Conservation (phyloP, 2,329 filamentous ascomycete species). For the Monascus ruber region DNA sequence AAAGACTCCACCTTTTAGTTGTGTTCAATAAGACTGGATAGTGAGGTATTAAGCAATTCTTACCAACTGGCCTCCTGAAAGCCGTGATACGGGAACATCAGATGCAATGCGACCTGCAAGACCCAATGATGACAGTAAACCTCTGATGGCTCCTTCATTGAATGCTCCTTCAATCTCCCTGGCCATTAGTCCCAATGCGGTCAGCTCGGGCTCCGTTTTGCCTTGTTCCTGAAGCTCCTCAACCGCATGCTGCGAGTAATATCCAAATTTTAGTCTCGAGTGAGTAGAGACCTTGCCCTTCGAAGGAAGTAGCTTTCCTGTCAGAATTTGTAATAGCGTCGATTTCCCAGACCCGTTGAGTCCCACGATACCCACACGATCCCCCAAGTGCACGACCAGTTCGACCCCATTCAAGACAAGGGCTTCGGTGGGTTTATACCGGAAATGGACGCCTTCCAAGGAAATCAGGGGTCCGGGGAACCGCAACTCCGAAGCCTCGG, state of each 20-base stretch:
- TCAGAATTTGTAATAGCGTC: conserved; percentile 61
- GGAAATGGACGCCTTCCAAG: conserved; percentile 57
- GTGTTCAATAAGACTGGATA: too few species aligned
- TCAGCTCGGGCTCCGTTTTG: conserved; percentile 41
- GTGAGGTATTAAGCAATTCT: conserved; percentile 20
- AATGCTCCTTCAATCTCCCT: conserved; percentile 42
- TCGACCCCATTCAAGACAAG: conserved; percentile 51
- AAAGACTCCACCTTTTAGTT: conserved; percentile 5
- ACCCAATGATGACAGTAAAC: conserved; percentile 56
- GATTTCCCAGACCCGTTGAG: conserved; percentile 76
- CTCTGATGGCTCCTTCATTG: conserved; percentile 57
- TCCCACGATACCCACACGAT: conserved; percentile 63
- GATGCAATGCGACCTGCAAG: conserved; percentile 59
- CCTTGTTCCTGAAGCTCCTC: conserved; percentile 53
- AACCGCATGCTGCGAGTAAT: conserved; percentile 72
- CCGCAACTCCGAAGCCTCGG: conserved; percentile 55
- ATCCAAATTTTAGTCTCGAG: conserved; percentile 57
- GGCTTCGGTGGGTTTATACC: conserved; percentile 41
- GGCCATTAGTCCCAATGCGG: conserved; percentile 54
- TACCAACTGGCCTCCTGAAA: conserved; percentile 72
- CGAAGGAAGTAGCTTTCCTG: conserved; percentile 47
- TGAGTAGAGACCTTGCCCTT: conserved; percentile 54
- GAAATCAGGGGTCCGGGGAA: conserved; percentile 66
- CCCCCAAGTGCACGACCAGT: conserved; percentile 60
- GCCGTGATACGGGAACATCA: conserved; percentile 58